Evolutionary conservation across 2,329 filamentous ascomycete species (phyloP).

Genomic region (Apiospora koreana): DNA sequence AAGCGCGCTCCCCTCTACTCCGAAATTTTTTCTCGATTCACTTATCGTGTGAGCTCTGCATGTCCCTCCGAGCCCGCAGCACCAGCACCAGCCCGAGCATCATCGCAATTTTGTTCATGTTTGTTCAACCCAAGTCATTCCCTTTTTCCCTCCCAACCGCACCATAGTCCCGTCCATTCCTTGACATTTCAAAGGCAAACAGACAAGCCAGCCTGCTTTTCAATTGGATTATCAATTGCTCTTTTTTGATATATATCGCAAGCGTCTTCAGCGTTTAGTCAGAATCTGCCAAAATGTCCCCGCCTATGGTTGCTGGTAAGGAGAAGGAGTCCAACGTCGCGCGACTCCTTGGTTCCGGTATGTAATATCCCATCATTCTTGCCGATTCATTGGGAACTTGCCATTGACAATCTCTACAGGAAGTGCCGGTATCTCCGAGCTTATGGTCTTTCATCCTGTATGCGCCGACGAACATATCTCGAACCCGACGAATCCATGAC

Average conservation of each 20-base stretch:
- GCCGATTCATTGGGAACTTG: background rate
- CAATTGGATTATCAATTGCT: background rate
- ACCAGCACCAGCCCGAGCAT: background rate
- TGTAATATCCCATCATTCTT: conserved; percentile 15
- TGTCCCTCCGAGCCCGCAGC: background rate
- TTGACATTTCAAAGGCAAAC: background rate
- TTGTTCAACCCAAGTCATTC: background rate
- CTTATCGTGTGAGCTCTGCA: background rate
- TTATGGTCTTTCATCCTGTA: conserved; percentile 72
- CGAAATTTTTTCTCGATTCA: conserved; percentile 4
- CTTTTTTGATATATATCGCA: background rate
- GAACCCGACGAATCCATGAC: conserved; percentile 2
- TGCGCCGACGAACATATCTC: conserved; percentile 20
- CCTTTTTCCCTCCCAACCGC: background rate
- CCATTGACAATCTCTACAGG: conserved; percentile 43
- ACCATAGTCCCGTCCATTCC: background rate
- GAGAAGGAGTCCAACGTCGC: conserved; percentile 89
- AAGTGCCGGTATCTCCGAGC: conserved; percentile 61
- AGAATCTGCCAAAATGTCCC: conserved; percentile 56
- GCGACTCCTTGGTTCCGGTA: conserved; percentile 89
- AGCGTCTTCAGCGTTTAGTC: background rate
- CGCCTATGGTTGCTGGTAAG: conserved; percentile 50
- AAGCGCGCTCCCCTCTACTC: background rate
- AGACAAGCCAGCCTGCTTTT: background rate
- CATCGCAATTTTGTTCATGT: background rate